phyloP scores from a whole-genome alignment of 352 stramenopile species.

The Phytopythium helicoides region DNA sequence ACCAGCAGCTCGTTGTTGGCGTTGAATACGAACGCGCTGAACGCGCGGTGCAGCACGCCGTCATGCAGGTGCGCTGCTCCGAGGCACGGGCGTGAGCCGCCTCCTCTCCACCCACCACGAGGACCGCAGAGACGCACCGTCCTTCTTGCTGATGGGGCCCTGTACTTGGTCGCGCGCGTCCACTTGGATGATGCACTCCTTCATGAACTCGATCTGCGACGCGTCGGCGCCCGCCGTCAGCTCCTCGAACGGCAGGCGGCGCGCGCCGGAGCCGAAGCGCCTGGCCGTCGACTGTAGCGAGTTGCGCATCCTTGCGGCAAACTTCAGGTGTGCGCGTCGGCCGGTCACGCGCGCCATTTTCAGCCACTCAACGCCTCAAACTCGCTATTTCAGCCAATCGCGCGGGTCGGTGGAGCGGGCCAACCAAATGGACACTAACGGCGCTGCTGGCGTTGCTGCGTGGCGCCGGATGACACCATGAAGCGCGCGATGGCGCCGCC shows the following conservation, averaged over 20 bases:
- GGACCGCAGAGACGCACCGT: too few species aligned
- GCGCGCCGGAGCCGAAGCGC: constrained; percentile 10
- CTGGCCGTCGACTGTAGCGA: neutral
- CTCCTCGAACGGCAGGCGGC: constrained; percentile 52
- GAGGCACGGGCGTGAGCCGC: too few species aligned
- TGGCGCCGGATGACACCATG: too few species aligned
- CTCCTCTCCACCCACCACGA: neutral
- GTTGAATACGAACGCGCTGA: constrained; percentile 89
- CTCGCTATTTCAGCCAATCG: too few species aligned
- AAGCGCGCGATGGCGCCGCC: too few species aligned
- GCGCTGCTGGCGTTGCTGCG: too few species aligned
- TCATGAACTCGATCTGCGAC: constrained; percentile 88
- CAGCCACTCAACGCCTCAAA: too few species aligned
- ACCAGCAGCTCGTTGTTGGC: constrained; percentile 82
- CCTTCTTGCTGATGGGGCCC: constrained; percentile 87
- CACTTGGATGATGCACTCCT: constrained; percentile 89
- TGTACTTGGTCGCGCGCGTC: constrained; percentile 80
- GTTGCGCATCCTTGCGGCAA: too few species aligned
- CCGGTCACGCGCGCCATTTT: too few species aligned
- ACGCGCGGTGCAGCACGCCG: constrained; percentile 77
- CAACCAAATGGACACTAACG: too few species aligned
- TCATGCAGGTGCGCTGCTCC: constrained; percentile 81
- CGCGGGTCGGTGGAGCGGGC: too few species aligned
- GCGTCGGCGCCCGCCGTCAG: constrained; percentile 65
- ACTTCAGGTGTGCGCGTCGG: too few species aligned